These are phyloP conservation scores for Chenopodium album DNA, from an alignment of 148 eudicot genomes.

Conservation along the genomic window DNA sequence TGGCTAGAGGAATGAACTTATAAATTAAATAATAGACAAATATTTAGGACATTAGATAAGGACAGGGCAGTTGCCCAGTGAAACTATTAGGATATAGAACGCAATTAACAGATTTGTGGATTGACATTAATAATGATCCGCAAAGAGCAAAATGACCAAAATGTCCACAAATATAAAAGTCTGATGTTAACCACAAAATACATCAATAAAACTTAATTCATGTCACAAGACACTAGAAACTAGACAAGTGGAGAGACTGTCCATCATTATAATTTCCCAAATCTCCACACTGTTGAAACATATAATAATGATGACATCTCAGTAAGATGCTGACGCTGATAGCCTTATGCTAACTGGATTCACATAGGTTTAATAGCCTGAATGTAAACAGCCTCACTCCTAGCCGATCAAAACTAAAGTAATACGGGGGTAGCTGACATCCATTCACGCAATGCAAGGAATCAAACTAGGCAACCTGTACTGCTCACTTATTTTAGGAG, in stretches of 20 bases:
- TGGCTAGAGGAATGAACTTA: constrained; percentile 3
- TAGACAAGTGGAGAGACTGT: neutral
- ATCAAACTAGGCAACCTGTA: too few relatives aligned
- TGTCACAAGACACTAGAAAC: neutral
- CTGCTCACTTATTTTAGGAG: too few relatives aligned
- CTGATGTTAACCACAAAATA: too few relatives aligned
- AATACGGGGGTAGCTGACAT: too few relatives aligned
- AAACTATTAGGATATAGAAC: neutral
- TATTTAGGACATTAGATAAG: neutral
- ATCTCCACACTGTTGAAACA: too few relatives aligned
- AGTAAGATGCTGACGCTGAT: neutral
- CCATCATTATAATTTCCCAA: neutral
- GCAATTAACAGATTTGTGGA: neutral
- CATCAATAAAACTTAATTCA: too few relatives aligned
- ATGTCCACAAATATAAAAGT: too few relatives aligned
- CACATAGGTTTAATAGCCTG: neutral
- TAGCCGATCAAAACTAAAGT: neutral
- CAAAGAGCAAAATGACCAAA: neutral
- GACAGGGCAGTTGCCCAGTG: neutral
- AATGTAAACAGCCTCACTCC: neutral
- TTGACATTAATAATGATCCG: neutral
- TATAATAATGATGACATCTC: too few relatives aligned
- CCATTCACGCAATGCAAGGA: too few relatives aligned
- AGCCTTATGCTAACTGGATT: neutral
- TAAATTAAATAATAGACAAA: neutral